Evolutionary conservation across 164 flowering plant species (phyloP), one percentile per base, ranked within the genome.

Genomic region (Santalum album): DNA sequence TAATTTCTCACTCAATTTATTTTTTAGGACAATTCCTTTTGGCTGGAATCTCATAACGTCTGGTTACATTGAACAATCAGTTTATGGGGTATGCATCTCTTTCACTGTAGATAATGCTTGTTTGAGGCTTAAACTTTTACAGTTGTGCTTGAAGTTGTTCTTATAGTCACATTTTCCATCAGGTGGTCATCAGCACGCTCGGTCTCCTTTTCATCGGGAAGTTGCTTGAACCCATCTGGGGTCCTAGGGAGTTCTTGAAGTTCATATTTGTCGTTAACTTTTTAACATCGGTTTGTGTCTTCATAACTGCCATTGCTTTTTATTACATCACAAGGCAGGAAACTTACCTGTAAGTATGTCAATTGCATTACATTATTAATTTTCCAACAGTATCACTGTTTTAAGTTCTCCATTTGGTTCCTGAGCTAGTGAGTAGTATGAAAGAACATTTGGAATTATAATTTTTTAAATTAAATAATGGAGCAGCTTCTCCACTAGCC

Each of bases 201-300:
- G 95, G 86, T 65, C 87, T 94, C 52, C 95, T 94, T 62, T 77
- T 94, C 62, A 59, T 87, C 58, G 96, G 99, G 62, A 90, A 78
- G 75, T 64, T 90, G 76, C 95, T 94, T 61, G 95, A 94, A 57
- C 99, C 97, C 27, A 68, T 90, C 32, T 94, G 99, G 97, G 99
- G 99, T 49, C 75, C 99, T 43, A 80, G 69, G 68, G 99, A 94
- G 64, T 90, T 94, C 72, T 66, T 87, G 67, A 94, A 94, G 82
- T 94, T 94, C 77, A 76, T 90, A 62, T 65, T 90, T 68, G 63
- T 86, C 2, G 82, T 90, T 39, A 94, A 94, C 80, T 69, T 84
- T 56, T 65, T 94, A 26, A 87, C 90, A 53, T 90, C 78, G 40
- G 57, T 90, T 18, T 83, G 86, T 35, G 81, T 86, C 55, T 94